A percentile compares a stretch with the other conserved stretches of the same genome.
Conservation (phyloP, 75 land plant genomes). For the Pseudotsuga menziesii region DNA sequence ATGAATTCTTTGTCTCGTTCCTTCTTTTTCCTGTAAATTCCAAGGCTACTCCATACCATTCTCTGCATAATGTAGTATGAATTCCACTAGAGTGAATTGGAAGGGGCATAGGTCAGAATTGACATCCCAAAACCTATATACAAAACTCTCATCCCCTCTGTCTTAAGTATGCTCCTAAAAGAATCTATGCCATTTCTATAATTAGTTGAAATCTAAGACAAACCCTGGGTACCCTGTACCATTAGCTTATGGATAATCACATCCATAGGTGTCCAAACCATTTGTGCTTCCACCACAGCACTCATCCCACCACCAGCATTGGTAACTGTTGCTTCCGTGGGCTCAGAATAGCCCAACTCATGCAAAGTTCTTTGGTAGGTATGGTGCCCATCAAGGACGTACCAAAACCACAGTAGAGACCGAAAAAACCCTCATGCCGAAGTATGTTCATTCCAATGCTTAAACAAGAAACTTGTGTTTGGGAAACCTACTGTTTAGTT, state of each 20-base stretch:
- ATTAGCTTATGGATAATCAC: constrained; percentile 87
- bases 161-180: constrained; percentile 54
- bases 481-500: constrained; percentile 68
- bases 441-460: constrained; percentile 44
- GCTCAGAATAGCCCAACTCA: constrained; percentile 72
- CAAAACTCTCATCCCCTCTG: constrained; percentile 69
- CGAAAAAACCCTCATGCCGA: constrained; percentile 57
- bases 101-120: constrained; percentile 83
- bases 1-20: constrained; percentile 11
- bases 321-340: constrained; percentile 62
- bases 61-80: constrained; percentile 74
- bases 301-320: constrained; percentile 80
- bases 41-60: constrained; percentile 59
- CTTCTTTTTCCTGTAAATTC: constrained; percentile 19
- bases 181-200: constrained; percentile 80
- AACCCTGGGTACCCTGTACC: constrained; percentile 53
- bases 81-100: constrained; percentile 97
- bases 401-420: constrained; percentile 81
- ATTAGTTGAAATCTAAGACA: constrained; percentile 3
- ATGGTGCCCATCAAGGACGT: constrained; percentile 85
- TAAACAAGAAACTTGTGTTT: constrained; percentile 26
- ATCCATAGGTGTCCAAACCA: constrained; percentile 94
- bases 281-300: constrained; percentile 82
- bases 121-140: constrained; percentile 90
- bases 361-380: constrained; percentile 85